Evolutionary conservation across 192 early-diverging fungal genomes (phyloP).

Genomic region (Mortierella alpina): DNA sequence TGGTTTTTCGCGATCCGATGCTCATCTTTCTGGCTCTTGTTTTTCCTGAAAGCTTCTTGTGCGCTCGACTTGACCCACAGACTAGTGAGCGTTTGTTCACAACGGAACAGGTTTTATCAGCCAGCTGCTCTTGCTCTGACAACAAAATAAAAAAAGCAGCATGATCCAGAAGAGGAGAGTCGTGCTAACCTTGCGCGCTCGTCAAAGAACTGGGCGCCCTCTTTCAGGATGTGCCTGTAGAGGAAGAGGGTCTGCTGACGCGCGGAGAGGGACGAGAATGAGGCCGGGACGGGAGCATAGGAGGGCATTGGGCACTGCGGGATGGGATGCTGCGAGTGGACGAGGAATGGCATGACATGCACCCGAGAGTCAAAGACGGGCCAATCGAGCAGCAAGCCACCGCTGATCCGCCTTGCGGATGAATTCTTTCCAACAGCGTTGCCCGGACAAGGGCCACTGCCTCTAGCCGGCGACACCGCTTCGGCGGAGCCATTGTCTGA

Average conservation of each 20-base stretch:
- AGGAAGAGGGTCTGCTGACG: conserved; percentile 17
- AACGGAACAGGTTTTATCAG: too few species aligned
- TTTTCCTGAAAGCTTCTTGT: conserved; percentile 30
- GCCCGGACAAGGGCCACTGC: too few species aligned
- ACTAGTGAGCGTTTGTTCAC: not conserved
- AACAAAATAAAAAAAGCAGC: too few species aligned
- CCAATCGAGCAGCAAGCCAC: not conserved
- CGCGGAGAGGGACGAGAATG: conserved; percentile 20
- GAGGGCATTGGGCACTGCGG: conserved; percentile 24
- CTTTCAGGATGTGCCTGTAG: conserved; percentile 38
- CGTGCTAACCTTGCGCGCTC: conserved; percentile 36
- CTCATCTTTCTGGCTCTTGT: conserved; percentile 5
- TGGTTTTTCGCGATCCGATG: conserved; percentile 27
- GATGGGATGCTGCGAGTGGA: not conserved
- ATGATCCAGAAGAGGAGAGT: not conserved
- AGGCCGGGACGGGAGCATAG: conserved; percentile 21
- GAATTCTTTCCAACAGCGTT: conserved; percentile 5
- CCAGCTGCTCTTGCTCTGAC: too few species aligned
- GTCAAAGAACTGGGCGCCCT: conserved; percentile 44
- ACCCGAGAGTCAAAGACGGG: too few species aligned
- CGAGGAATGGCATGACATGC: not conserved
- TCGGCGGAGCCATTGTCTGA: too few species aligned
- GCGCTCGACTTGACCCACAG: conserved; percentile 19
- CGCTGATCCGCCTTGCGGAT: not conserved
- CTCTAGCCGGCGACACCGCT: too few species aligned